Evolutionary conservation across 208 protist species (phyloP).

Genomic region (Entamoeba histolytica): DNA sequence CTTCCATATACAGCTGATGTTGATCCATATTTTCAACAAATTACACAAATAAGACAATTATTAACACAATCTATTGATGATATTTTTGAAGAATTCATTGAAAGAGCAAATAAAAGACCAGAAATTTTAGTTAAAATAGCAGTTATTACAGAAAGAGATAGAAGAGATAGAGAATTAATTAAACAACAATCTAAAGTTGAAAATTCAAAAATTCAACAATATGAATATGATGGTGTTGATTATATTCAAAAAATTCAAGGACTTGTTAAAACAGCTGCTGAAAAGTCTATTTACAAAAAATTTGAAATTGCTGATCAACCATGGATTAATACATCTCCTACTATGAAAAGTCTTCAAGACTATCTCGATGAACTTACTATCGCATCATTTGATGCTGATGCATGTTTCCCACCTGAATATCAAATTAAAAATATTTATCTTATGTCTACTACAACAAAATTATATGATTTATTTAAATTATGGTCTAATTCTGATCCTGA

Average conservation of each 20-base stretch:
- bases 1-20: not conserved
- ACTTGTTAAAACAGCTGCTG: not conserved
- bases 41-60: not conserved
- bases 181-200: not conserved
- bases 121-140: not conserved
- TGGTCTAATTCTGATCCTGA: not conserved
- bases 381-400: not conserved
- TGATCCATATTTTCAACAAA: not conserved
- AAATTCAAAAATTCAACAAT: not conserved
- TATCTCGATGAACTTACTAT: not conserved
- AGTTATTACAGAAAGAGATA: not conserved
- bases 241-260: not conserved
- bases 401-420: not conserved
- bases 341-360: not conserved
- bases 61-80: not conserved
- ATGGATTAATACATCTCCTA: not conserved
- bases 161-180: not conserved
- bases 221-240: not conserved
- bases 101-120: not conserved
- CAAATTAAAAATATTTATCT: not conserved
- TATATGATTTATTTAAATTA: not conserved
- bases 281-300: not conserved
- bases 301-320: not conserved
- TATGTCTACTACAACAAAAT: not conserved
- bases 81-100: not conserved